Conservation (phyloP, 2,329 filamentous ascomycete species). For the Penicillium sp. region DNA sequence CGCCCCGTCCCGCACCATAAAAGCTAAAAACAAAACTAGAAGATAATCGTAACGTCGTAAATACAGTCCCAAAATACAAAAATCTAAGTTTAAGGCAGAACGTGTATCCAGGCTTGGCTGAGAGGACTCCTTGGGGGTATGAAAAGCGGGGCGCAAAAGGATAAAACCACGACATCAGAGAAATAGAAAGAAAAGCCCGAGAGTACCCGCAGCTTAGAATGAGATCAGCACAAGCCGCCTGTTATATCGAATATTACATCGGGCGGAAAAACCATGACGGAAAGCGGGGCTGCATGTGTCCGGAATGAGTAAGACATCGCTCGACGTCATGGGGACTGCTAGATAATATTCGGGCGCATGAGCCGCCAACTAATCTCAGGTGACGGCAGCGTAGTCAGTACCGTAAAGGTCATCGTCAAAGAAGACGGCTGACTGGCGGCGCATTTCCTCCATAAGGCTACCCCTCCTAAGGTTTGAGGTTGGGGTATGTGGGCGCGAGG, state of each 20-base stretch:
- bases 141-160: neutral
- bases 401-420: slow-evolving; percentile 45
- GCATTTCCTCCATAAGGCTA: slow-evolving; percentile 45
- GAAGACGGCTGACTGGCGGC: slow-evolving; percentile 48
- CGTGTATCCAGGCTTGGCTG: slow-evolving; percentile 6
- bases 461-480: slow-evolving; percentile 18
- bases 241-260: slow-evolving; percentile 13
- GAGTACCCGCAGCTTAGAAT: neutral
- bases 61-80: neutral
- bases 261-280: slow-evolving; percentile 12
- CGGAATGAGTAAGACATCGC: slow-evolving; percentile 11
- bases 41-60: neutral
- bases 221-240: slow-evolving; percentile 16
- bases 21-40: neutral
- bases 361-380: slow-evolving; percentile 18
- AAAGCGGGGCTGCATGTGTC: slow-evolving; percentile 16
- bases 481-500: slow-evolving; percentile 24
- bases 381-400: slow-evolving; percentile 25
- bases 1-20: neutral
- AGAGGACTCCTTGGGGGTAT: slow-evolving; percentile 11
- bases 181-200: slow-evolving; percentile 1
- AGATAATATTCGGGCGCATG: slow-evolving; percentile 9
- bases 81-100: neutral
- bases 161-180: neutral
- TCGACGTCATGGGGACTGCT: slow-evolving; percentile 9